These are phyloP conservation scores for Centrapalus pauciflorus DNA, from an alignment of 129 eudicot species.

Conservation along the genomic window DNA sequence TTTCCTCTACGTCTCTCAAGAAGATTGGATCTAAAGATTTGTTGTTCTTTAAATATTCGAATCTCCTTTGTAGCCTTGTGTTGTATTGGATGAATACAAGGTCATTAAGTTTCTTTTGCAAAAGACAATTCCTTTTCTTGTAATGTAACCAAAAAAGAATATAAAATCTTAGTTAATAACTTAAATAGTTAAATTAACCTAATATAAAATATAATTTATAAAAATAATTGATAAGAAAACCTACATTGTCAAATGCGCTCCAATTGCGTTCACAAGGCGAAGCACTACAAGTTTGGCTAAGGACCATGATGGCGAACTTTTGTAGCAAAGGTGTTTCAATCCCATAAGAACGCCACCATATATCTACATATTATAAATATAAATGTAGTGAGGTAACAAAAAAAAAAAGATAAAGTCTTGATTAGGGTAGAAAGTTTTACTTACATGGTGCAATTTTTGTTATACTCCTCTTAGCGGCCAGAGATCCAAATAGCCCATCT, in stretches of 20 bases:
- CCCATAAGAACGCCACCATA: not conserved
- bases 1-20: too few species aligned
- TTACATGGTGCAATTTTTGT: not conserved
- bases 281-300: not conserved
- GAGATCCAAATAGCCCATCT: too few species aligned
- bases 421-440: not conserved
- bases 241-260: not conserved
- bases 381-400: not conserved
- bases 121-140: not conserved
- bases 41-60: too few species aligned
- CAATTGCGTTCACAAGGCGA: not conserved
- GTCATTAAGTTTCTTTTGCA: not conserved
- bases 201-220: too few species aligned
- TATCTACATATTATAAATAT: not conserved
- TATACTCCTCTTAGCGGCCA: too few species aligned
- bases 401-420: not conserved
- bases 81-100: not conserved
- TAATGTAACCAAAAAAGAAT: too few species aligned
- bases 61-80: too few species aligned
- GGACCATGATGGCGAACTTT: not conserved
- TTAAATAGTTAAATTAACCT: too few species aligned
- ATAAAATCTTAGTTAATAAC: too few species aligned
- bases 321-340: not conserved
- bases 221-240: too few species aligned
- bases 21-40: too few species aligned